Evolutionary conservation across 352 stramenopile genomes (phyloP).

Genomic region (Pythium sukuiense): DNA sequence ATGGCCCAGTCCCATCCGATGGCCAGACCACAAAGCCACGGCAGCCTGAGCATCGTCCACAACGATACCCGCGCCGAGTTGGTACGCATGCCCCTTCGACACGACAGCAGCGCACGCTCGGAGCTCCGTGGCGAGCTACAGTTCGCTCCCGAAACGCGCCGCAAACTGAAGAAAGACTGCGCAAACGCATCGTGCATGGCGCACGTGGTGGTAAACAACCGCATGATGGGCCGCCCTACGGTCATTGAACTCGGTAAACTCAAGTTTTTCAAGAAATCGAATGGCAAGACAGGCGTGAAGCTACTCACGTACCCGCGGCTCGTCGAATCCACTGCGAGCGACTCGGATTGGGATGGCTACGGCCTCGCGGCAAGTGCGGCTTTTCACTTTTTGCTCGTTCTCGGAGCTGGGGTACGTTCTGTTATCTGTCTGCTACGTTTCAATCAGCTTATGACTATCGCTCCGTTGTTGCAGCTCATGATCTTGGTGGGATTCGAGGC

Average conservation of each 20-base stretch:
- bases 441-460: background rate
- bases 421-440: background rate
- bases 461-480: constrained; percentile 17
- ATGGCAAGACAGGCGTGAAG: constrained; percentile 20
- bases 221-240: constrained; percentile 14
- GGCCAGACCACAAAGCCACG: constrained; percentile 13
- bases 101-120: constrained; percentile 8
- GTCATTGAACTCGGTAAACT: constrained; percentile 25
- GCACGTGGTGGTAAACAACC: constrained; percentile 22
- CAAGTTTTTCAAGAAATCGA: constrained; percentile 18
- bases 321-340: background rate
- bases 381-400: constrained; percentile 23
- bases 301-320: constrained; percentile 20
- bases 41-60: constrained; percentile 19
- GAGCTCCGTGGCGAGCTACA: constrained; percentile 14
- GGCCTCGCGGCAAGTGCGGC: constrained; percentile 8
- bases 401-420: constrained; percentile 18
- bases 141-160: constrained; percentile 15
- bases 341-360: constrained; percentile 10
- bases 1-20: constrained; percentile 3
- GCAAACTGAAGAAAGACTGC: constrained; percentile 13
- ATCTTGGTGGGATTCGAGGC: constrained; percentile 16
- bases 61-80: constrained; percentile 20
- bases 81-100: constrained; percentile 12
- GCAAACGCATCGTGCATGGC: constrained; percentile 18